phyloP scores from a whole-genome alignment of 2,329 filamentous ascomycete species.

The Nectriaceae sp. region DNA sequence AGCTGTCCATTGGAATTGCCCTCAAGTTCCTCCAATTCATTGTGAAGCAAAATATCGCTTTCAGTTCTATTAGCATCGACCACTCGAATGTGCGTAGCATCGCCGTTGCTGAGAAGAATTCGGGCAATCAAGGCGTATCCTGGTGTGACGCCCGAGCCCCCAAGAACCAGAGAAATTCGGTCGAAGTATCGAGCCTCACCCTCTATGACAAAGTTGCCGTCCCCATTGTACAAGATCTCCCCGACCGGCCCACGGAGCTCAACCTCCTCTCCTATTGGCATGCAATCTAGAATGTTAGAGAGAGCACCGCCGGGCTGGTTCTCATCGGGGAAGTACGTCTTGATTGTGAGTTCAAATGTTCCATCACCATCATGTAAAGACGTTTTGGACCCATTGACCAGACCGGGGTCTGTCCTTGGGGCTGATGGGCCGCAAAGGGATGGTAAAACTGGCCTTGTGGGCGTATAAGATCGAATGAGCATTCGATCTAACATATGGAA shows the following conservation, averaged over 20 bases:
- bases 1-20: slow-evolving; percentile 39
- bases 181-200: slow-evolving; percentile 42
- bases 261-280: slow-evolving; percentile 48
- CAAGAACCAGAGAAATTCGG: slow-evolving; percentile 49
- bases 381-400: neutral
- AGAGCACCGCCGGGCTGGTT: slow-evolving; percentile 55
- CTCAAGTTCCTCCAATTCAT: slow-evolving; percentile 44
- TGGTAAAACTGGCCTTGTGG: no score
- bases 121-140: slow-evolving; percentile 51
- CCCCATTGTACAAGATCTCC: slow-evolving; percentile 50
- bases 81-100: slow-evolving; percentile 41
- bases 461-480: no score
- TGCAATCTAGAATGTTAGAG: slow-evolving; percentile 53
- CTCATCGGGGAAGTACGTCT: slow-evolving; percentile 51
- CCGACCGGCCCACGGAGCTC: slow-evolving; percentile 54
- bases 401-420: no score
- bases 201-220: slow-evolving; percentile 48
- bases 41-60: slow-evolving; percentile 46
- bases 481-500: no score
- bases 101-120: slow-evolving; percentile 36
- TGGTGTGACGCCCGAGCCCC: slow-evolving; percentile 53
- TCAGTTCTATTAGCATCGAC: slow-evolving; percentile 52
- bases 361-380: slow-evolving; percentile 36
- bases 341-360: slow-evolving; percentile 50
- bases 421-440: no score